These are phyloP conservation scores for Pinus albicaulis DNA, from an alignment of 75 land plant species.

Conservation along the genomic window DNA sequence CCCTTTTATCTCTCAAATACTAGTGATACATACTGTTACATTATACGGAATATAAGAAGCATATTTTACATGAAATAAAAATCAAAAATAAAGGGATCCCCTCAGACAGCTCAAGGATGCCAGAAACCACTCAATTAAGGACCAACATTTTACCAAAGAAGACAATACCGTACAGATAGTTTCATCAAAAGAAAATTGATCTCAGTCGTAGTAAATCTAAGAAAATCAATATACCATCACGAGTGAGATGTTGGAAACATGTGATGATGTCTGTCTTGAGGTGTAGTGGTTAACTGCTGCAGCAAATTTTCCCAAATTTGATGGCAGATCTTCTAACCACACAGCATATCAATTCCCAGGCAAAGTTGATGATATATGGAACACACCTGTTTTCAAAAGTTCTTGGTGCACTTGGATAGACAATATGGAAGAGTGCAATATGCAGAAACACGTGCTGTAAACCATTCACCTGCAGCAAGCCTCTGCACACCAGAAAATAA, in stretches of 20 bases:
- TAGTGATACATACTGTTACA: too few species aligned
- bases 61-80: too few species aligned
- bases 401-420: conserved; percentile 2
- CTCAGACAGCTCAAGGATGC: background rate
- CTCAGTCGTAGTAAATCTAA: too few species aligned
- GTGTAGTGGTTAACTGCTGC: conserved; percentile 70
- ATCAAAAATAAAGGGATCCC: background rate
- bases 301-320: conserved; percentile 95
- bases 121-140: conserved; percentile 1
- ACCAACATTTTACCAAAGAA: background rate
- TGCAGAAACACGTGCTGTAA: too few species aligned
- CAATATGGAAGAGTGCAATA: too few species aligned
- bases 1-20: too few species aligned
- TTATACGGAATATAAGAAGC: too few species aligned
- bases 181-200: background rate
- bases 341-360: conserved; percentile 99
- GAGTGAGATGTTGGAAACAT: conserved; percentile 83
- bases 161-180: background rate
- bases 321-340: conserved; percentile 93
- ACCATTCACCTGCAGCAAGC: background rate
- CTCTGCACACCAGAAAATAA: conserved; percentile 47
- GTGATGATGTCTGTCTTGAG: conserved; percentile 80
- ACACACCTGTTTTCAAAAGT: conserved; percentile 35
- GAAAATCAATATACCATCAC: conserved; percentile 61
- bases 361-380: conserved; percentile 78